Base-by-base conservation (phyloP, 1,139 yeast species). In the Pichia sp. region DNA sequence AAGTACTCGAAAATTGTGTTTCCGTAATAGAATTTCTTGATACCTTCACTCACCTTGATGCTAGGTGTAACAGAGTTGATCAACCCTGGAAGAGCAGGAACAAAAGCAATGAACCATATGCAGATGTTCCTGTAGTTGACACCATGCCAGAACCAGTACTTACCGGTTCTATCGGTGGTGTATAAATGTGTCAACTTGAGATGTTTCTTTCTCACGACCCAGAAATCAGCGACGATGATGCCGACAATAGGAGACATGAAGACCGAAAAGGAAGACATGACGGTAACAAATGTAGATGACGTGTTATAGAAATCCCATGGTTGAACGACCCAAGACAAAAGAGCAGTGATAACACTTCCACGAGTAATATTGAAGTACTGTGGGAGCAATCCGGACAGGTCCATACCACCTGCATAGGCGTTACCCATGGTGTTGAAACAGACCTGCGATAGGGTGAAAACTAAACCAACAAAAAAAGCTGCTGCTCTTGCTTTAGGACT, bases 191-290 rank as follows among this genome's bases (percentile, higher is more conserved):
- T 46, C 38, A 46, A 31, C 15, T 19, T 46, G 10, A 46, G 5
- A 5, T 19, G 31, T 16, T 30, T n/a, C 16, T 32, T 46, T 23
- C 49, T 46, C 8, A 46, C 26, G 5, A 46, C 19, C 10, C 19
- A 32, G n/a, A 32, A 46, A 32, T 46, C 49, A 13, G 49, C 26
- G 16, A 46, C 34, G 30, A 15, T 19, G 8, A 46, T 32, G 5
- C 31, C 49, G 15, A 46, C 26, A 11, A 46, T 15, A 11, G 49
- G 49, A 5, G 49, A 19, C 8, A 46, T 30, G 26, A 46, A 46
- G n/a, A 46, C 49, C 11, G 49, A 46, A n/a, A 46, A 46, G 8
- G 49, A 46, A 8, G 49, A 46, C 49, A 46, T 46, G 8, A 46
- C 49, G 8, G 38, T 34, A 31, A 46, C 13, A 19, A 46, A 46